Percentiles rank a stretch among this genome's conserved stretches.
Conservation (phyloP, 257 asterid genomes). For the Solanum ahanhuiri region DNA sequence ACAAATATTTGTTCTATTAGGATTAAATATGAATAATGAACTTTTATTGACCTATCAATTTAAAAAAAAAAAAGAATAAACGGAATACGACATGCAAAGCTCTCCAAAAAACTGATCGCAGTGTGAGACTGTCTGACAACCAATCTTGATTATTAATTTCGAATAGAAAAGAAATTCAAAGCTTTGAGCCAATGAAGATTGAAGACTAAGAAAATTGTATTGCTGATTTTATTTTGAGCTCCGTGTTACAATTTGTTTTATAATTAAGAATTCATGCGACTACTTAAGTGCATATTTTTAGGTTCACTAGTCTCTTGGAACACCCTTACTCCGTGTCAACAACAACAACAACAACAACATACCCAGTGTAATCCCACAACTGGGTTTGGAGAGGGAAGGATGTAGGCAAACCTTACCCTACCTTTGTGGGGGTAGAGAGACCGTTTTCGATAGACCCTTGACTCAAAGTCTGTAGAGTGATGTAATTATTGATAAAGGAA, state of each 20-base stretch:
- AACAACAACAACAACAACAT: not conserved
- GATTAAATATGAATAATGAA: not conserved
- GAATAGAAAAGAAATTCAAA: not conserved
- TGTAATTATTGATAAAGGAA: not conserved
- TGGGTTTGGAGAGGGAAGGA: not conserved
- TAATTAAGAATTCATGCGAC: not conserved
- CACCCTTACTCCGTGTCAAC: not conserved
- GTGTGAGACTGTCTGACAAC: not conserved
- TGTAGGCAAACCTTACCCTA: not conserved
- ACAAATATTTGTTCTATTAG: not conserved
- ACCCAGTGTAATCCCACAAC: not conserved
- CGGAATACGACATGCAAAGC: not conserved
- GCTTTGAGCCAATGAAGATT: not conserved
- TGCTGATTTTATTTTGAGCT: not conserved
- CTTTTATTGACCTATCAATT: not conserved
- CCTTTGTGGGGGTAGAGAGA: not conserved
- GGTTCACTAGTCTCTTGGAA: not conserved
- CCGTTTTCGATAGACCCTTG: not conserved
- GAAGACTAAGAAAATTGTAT: not conserved
- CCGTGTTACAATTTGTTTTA: not conserved
- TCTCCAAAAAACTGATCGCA: not conserved
- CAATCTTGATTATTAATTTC: not conserved
- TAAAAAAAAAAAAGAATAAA: not conserved
- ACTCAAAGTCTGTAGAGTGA: not conserved
- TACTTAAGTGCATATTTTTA: not conserved